phyloP scores from a whole-genome alignment of 1,284 basidiomycete genomes.

The Xerocomus amazonicus region DNA sequence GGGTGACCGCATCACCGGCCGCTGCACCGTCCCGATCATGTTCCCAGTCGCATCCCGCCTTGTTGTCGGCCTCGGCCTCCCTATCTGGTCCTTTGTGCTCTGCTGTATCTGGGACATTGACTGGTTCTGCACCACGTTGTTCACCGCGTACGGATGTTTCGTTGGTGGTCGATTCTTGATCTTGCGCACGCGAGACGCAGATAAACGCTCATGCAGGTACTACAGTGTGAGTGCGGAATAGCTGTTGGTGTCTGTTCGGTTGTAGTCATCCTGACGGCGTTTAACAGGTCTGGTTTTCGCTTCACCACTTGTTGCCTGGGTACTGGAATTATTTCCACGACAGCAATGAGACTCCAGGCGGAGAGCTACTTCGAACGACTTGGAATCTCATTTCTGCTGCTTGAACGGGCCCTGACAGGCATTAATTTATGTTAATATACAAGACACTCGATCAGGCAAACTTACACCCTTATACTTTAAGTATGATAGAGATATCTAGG shows the following conservation, averaged over 20 bases:
- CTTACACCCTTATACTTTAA: too few species aligned
- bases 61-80: not conserved
- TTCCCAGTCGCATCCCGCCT: slow-evolving; percentile 21
- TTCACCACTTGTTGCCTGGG: slow-evolving; percentile 31
- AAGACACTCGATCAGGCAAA: too few species aligned
- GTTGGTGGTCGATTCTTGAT: slow-evolving; percentile 30
- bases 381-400: slow-evolving; percentile 15
- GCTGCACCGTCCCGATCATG: slow-evolving; percentile 36
- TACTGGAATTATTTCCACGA: slow-evolving; percentile 33
- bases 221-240: slow-evolving; percentile 31
- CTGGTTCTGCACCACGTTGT: slow-evolving; percentile 18
- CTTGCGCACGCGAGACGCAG: slow-evolving; percentile 21
- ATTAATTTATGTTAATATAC: too few species aligned
- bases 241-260: not conserved
- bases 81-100: slow-evolving; percentile 5
- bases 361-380: slow-evolving; percentile 15
- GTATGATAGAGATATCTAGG: too few species aligned
- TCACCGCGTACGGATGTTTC: slow-evolving; percentile 27
- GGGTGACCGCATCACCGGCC: slow-evolving; percentile 34
- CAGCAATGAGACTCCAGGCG: not conserved
- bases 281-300: slow-evolving; percentile 30
- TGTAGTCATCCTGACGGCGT: not conserved
- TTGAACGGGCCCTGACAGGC: too few species aligned
- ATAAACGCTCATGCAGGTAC: slow-evolving; percentile 32
- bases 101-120: slow-evolving; percentile 29